These are phyloP conservation scores for Cladosporium sp. DNA, from an alignment of 2,329 filamentous ascomycete species.

Conservation along the genomic window DNA sequence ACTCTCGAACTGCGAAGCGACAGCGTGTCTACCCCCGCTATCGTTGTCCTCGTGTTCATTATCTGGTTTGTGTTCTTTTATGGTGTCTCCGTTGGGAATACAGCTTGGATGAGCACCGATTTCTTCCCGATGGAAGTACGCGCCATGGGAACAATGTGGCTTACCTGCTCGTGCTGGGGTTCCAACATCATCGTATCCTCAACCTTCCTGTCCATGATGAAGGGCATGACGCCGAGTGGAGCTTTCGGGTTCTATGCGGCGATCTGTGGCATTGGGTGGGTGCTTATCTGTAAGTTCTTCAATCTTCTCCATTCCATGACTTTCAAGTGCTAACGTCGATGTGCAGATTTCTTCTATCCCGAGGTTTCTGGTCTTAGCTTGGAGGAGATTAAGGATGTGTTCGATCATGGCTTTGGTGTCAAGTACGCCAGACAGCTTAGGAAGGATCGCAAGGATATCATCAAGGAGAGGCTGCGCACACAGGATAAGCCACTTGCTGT, in stretches of 20 bases:
- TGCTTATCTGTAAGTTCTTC: conserved; percentile 32
- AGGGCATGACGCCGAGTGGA: conserved; percentile 42
- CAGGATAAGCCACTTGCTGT: conserved; percentile 20
- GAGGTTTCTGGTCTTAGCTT: conserved; percentile 45
- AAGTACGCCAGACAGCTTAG: conserved; percentile 38
- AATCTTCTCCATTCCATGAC: background rate
- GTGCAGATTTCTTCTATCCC: conserved; percentile 39
- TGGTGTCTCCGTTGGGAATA: conserved; percentile 35
- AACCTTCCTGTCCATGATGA: conserved; percentile 44
- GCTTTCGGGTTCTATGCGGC: conserved; percentile 47
- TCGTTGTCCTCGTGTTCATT: conserved; percentile 41
- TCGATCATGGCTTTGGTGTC: conserved; percentile 41
- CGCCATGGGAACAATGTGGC: conserved; percentile 43
- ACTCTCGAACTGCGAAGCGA: conserved; percentile 39
- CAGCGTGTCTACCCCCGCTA: conserved; percentile 38
- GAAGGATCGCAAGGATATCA: conserved; percentile 39
- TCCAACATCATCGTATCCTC: conserved; percentile 38
- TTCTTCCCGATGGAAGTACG: conserved; percentile 43
- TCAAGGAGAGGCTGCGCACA: conserved; percentile 20
- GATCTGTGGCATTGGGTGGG: conserved; percentile 44
- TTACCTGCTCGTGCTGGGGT: conserved; percentile 37
- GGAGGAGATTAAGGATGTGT: conserved; percentile 41
- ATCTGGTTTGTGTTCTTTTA: conserved; percentile 43
- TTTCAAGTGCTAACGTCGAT: conserved; percentile 15
- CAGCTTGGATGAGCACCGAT: conserved; percentile 43